Evolutionary conservation across 2,329 filamentous ascomycete species (phyloP).

Genomic region (Paecilomyces variotii): DNA sequence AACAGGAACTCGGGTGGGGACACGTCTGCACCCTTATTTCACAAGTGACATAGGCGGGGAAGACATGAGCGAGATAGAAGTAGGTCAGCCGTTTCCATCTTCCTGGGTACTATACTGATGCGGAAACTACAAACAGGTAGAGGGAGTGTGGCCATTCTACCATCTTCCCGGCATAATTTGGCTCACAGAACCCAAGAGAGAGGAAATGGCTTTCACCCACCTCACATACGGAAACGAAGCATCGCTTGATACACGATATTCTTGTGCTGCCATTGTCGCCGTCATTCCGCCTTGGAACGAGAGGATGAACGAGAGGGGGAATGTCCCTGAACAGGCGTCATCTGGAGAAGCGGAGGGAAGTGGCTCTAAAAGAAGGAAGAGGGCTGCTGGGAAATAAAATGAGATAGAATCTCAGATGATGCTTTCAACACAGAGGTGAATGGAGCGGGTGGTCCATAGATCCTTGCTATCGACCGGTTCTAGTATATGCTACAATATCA

Average conservation of each 20-base stretch:
- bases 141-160: constrained; percentile 6
- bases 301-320: background rate
- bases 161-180: constrained; percentile 12
- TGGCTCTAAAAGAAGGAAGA: background rate
- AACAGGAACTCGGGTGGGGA: background rate
- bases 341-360: background rate
- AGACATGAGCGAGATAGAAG: background rate
- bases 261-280: constrained; percentile 15
- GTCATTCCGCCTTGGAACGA: constrained; percentile 12
- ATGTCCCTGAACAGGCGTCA: background rate
- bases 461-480: too few relatives aligned
- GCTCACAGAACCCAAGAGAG: constrained; percentile 12
- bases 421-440: too few relatives aligned
- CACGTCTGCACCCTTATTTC: background rate
- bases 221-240: constrained; percentile 17
- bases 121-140: constrained; percentile 2
- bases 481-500: too few relatives aligned
- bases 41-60: background rate
- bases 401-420: background rate
- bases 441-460: background rate
- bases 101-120: background rate
- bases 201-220: constrained; percentile 12
- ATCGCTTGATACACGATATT: constrained; percentile 9
- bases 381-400: background rate
- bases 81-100: background rate